Conservation (phyloP, 345 rosid genomes). For the Eucalyptus erythrocorys region DNA sequence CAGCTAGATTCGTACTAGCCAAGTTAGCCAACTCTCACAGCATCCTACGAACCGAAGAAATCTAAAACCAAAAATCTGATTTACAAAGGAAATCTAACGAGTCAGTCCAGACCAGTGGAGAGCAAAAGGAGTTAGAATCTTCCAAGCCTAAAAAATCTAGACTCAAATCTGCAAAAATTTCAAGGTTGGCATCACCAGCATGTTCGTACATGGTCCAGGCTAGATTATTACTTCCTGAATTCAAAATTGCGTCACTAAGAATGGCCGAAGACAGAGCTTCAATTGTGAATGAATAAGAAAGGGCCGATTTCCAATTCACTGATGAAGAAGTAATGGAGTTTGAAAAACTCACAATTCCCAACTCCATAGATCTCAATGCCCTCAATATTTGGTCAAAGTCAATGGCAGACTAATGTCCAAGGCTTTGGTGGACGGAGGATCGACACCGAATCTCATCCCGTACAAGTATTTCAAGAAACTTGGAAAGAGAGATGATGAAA, state of each 20-base stretch:
- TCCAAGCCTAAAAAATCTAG: neutral
- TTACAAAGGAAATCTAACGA: neutral
- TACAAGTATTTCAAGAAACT: neutral
- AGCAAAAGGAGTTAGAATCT: neutral
- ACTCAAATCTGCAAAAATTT: neutral
- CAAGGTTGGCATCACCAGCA: neutral
- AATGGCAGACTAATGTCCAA: neutral
- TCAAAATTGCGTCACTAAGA: neutral
- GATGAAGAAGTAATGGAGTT: neutral
- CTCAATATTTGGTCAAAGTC: neutral
- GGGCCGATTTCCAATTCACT: neutral
- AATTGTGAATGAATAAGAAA: neutral
- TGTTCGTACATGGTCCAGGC: neutral
- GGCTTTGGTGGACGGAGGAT: neutral
- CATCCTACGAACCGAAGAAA: neutral
- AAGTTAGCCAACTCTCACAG: neutral
- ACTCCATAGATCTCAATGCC: neutral
- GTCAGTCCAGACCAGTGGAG: neutral
- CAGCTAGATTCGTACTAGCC: neutral
- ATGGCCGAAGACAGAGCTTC: neutral
- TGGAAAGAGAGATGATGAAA: neutral
- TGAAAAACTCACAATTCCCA: neutral
- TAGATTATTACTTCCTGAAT: neutral
- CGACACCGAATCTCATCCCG: neutral
- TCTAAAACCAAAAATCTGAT: neutral